Evolutionary conservation across 768 basidiomycete genomes (phyloP), one percentile per base, ranked within the genome.

Genomic region (Boletus rubescentipes): DNA sequence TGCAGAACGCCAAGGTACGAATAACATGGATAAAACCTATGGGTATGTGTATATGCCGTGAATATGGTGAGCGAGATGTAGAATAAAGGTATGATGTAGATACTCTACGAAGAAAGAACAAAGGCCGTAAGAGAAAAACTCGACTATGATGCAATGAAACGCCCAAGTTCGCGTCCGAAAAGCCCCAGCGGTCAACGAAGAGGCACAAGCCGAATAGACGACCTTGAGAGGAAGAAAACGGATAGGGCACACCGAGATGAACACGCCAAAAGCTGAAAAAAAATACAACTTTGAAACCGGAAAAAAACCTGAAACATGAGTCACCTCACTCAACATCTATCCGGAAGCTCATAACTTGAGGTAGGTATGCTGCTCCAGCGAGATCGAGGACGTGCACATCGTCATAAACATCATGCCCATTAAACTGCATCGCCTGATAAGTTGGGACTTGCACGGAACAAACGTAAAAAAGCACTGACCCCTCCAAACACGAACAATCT

Each of bases 401-500:
- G 60, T 93, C 91, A 62, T 84, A 93, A 4, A 89, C 85, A 16
- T 84, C 84, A 46, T 80, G 81, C 2, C 93, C 94, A 41, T 95
- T 93, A 63, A 87, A 89, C 46, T 70, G 48, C 0, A 74, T 62
- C n/a, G 12, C 2, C 8, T 3, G 38, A 5, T 63, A 3, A 64
- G 62, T 30, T 14, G 3, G 21, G 9, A 8, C 38, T 4, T 10
- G 15, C 9, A 16, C 5, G 5, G 23, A 46, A 38, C 3, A 30
- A 21, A n/a, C 29, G n/a, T 3, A 14, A 36, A 49, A 59, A 4
- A 7, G 10, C 31, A 68, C 68, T 50, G 32, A 70, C 68, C 52
- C 94, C 95, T 30, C 95, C 94, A 62, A 94, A 87, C 32, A 95
- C 70, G 70, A 93, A 91, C 4, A 97, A 66, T 4, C 94, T 78